Evolutionary conservation across 768 basidiomycete genomes (phyloP).

Genomic region (Lactarius akahatsu): DNA sequence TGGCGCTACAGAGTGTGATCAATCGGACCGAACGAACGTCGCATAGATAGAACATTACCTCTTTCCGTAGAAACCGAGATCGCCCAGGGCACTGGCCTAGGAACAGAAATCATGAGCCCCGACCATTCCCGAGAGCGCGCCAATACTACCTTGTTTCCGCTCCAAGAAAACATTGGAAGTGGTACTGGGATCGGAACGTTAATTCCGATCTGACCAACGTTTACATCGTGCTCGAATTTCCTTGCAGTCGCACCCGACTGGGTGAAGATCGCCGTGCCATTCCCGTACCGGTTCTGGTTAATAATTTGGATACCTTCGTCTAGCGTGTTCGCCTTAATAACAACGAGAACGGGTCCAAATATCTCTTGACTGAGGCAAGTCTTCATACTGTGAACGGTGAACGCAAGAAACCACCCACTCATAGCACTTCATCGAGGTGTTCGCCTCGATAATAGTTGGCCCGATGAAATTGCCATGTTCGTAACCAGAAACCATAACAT

Average conservation of each 20-base stretch:
- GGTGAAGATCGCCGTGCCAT: conserved; percentile 95
- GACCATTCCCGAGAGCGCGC: background rate
- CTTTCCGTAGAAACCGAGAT: conserved; percentile 90
- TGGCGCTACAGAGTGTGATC: conserved; percentile 50
- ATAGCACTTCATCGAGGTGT: conserved; percentile 84
- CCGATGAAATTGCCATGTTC: conserved; percentile 93
- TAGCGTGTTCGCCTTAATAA: conserved; percentile 76
- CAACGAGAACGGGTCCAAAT: conserved; percentile 86
- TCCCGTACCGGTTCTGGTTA: conserved; percentile 89
- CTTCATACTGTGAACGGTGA: conserved; percentile 7
- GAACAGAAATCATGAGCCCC: conserved; percentile 8
- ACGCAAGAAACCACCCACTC: conserved; percentile 48
- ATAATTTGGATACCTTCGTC: conserved; percentile 90
- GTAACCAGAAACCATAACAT: conserved; percentile 64
- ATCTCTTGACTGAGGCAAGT: conserved; percentile 75
- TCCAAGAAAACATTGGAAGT: conserved; percentile 93
- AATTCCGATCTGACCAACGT: conserved; percentile 91
- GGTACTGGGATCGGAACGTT: conserved; percentile 95
- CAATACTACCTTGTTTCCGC: conserved; percentile 74
- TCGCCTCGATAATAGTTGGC: conserved; percentile 84
- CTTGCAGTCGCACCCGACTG: conserved; percentile 94
- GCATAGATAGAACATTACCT: conserved; percentile 44
- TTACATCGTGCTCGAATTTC: conserved; percentile 84
- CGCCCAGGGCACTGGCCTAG: conserved; percentile 74
- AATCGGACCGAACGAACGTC: conserved; percentile 15